phyloP scores from a whole-genome alignment of 192 early-diverging fungal genomes.

The Coemansia sp. region DNA sequence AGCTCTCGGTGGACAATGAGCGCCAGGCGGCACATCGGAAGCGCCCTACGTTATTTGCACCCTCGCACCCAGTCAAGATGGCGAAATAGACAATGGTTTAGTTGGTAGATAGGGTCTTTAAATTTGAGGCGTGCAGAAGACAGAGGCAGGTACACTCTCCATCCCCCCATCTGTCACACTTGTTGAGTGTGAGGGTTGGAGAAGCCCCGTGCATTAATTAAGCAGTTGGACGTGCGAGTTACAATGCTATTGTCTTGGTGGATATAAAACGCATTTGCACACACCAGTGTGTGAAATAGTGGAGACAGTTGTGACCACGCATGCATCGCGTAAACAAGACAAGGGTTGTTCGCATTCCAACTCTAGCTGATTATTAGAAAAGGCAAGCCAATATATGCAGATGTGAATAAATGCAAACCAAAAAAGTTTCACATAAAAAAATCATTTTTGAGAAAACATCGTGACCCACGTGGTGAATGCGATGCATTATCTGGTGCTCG shows the following conservation, averaged over 20 bases:
- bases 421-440: neutral
- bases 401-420: neutral
- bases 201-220: constrained; percentile 2
- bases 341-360: constrained; percentile 1
- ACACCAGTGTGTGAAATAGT: neutral
- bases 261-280: neutral
- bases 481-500: neutral
- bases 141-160: constrained; percentile 4
- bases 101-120: constrained; percentile 3
- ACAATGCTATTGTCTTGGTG: neutral
- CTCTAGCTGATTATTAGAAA: constrained; percentile 1
- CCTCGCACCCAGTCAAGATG: neutral
- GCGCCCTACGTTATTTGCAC: neutral
- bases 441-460: neutral
- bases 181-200: neutral
- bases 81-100: neutral
- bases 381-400: constrained; percentile 3
- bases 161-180: constrained; percentile 1
- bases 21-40: constrained; percentile 4
- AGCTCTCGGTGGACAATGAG: neutral
- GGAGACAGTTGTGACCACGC: neutral
- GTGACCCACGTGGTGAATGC: neutral
- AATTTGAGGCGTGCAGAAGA: constrained; percentile 1
- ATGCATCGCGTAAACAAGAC: constrained; percentile 1
- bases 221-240: neutral